These are phyloP conservation scores for Sinapis alba DNA, from an alignment of 441 rosid species.

Conservation along the genomic window DNA sequence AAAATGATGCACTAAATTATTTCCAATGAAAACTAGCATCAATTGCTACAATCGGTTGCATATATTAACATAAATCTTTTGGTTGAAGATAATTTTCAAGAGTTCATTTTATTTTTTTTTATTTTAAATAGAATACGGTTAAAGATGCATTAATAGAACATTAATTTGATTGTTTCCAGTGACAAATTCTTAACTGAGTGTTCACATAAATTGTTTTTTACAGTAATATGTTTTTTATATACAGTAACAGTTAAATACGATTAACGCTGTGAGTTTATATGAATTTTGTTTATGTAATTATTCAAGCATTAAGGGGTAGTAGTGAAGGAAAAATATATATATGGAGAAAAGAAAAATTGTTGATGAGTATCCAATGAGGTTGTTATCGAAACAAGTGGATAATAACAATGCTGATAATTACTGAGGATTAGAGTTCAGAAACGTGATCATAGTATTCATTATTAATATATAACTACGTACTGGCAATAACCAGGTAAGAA, in stretches of 20 bases:
- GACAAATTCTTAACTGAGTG: neutral
- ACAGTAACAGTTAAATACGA: too few relatives aligned
- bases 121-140: too few relatives aligned
- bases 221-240: too few relatives aligned
- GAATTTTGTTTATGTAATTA: neutral
- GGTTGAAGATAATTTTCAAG: too few relatives aligned
- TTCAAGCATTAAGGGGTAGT: neutral
- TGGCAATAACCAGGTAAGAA: slow-evolving; percentile 12
- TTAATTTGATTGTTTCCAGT: neutral
- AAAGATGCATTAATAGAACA: too few relatives aligned
- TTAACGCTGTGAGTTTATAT: neutral
- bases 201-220: neutral
- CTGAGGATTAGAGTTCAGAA: slow-evolving; percentile 2
- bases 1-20: too few relatives aligned
- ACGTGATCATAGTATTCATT: slow-evolving; percentile 24
- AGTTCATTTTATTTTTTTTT: too few relatives aligned
- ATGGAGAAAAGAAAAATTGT: neutral
- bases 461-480: slow-evolving; percentile 14
- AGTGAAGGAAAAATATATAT: neutral
- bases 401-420: neutral
- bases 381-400: slow-evolving; percentile 17
- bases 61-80: too few relatives aligned
- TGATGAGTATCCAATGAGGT: neutral
- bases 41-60: too few relatives aligned
- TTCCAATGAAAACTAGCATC: too few relatives aligned